Evolutionary conservation across 2,329 filamentous ascomycete species (phyloP).

Genomic region (Tolypocladium tropicale): DNA sequence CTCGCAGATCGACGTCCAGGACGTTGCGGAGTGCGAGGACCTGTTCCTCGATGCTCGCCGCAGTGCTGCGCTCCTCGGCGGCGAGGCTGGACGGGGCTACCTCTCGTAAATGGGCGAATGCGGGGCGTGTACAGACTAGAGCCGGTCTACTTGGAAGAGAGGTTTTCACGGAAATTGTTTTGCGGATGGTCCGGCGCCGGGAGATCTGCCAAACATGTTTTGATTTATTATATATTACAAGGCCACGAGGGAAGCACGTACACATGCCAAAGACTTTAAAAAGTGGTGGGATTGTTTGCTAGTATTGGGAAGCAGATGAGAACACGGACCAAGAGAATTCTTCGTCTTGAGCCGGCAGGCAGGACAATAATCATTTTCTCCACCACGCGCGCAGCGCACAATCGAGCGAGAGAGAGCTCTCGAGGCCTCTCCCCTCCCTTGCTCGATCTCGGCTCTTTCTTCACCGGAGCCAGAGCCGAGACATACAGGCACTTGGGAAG

Average conservation of each 20-base stretch:
- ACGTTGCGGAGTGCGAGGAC: slow-evolving; percentile 73
- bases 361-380: neutral
- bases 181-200: slow-evolving; percentile 1
- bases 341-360: neutral
- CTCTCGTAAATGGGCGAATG: slow-evolving; percentile 35
- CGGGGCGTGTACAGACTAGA: neutral
- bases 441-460: neutral
- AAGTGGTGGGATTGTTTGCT: neutral
- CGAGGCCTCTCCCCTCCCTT: neutral
- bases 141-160: neutral
- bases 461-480: slow-evolving; percentile 3
- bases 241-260: neutral
- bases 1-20: slow-evolving; percentile 64
- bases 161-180: neutral
- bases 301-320: neutral
- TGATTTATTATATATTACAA: no score
- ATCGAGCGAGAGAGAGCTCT: neutral
- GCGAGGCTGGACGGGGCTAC: slow-evolving; percentile 54
- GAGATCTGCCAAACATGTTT: neutral
- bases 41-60: slow-evolving; percentile 74
- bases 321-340: neutral
- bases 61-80: slow-evolving; percentile 58
- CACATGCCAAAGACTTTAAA: neutral
- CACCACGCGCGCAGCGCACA: neutral
- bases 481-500: slow-evolving; percentile 8